A percentile compares a stretch with the other conserved stretches of the same genome.
phyloP scores from a whole-genome alignment of 2,329 filamentous ascomycete species.

The Colletotrichum sidae region DNA sequence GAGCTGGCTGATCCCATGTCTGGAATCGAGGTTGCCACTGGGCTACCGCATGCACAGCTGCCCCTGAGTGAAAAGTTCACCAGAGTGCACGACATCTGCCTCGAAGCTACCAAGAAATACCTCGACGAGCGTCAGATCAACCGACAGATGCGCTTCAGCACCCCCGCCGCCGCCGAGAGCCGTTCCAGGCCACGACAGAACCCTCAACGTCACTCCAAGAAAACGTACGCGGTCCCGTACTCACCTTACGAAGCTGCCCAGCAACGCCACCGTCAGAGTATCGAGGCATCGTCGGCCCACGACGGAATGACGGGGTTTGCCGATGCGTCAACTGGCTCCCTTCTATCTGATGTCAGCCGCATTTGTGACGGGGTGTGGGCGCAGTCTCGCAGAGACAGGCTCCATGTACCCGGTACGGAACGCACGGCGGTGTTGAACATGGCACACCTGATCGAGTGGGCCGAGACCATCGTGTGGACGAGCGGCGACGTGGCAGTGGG shows the following conservation, averaged over 20 bases:
- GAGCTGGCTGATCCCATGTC: background rate
- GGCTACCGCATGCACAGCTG: background rate
- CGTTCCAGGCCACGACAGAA: background rate
- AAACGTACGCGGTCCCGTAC: background rate
- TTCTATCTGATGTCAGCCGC: slow-evolving; percentile 45
- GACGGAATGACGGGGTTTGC: slow-evolving; percentile 1
- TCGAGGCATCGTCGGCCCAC: background rate
- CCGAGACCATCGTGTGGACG: slow-evolving; percentile 42
- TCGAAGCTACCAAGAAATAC: slow-evolving; percentile 40
- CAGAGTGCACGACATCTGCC: slow-evolving; percentile 40
- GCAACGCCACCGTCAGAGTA: background rate
- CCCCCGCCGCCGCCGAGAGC: background rate
- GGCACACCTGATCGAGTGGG: slow-evolving; percentile 44
- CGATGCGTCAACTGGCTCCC: slow-evolving; percentile 39
- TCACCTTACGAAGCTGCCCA: background rate
- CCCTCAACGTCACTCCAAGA: background rate
- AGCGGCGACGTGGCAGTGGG: background rate
- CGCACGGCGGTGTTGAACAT: slow-evolving; percentile 44
- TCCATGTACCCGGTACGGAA: slow-evolving; percentile 45
- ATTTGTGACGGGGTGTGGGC: slow-evolving; percentile 48
- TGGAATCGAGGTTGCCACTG: background rate
- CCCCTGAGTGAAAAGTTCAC: background rate
- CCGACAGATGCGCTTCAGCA: slow-evolving; percentile 34
- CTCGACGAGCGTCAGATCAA: slow-evolving; percentile 39
- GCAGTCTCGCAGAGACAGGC: slow-evolving; percentile 44